Percentiles rank a stretch among this genome's conserved stretches.
These are phyloP conservation scores for Agaricus sinodeliciosus DNA, from an alignment of 768 basidiomycete species.

Conservation along the genomic window DNA sequence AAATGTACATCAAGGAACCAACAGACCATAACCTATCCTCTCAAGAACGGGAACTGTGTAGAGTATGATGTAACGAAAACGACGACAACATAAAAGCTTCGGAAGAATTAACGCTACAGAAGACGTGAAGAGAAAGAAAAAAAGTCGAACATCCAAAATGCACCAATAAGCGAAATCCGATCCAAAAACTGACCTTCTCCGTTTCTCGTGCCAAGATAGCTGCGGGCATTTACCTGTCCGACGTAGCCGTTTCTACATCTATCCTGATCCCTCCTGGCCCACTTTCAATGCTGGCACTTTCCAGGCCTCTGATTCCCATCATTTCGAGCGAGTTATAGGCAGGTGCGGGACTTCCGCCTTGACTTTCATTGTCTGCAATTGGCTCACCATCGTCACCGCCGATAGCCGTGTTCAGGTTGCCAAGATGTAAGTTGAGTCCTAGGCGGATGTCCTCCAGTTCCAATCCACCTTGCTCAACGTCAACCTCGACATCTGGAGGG, in stretches of 20 bases:
- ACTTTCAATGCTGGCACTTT: slow-evolving; percentile 15
- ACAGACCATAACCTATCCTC: slow-evolving; percentile 2
- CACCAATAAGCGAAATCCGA: background rate
- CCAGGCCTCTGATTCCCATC: slow-evolving; percentile 31
- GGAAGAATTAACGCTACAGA: slow-evolving; percentile 7
- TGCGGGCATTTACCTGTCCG: background rate
- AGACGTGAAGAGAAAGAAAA: background rate
- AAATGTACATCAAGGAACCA: background rate
- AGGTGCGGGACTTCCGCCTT: slow-evolving; percentile 44
- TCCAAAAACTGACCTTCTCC: background rate
- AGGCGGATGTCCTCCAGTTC: slow-evolving; percentile 55
- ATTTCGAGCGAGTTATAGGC: slow-evolving; percentile 44
- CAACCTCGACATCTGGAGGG: slow-evolving; percentile 41
- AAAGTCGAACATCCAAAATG: background rate
- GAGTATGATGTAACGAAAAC: slow-evolving; percentile 6
- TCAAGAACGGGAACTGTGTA: slow-evolving; percentile 5
- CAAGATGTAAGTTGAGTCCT: slow-evolving; percentile 47
- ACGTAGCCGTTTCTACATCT: slow-evolving; percentile 55
- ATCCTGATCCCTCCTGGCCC: slow-evolving; percentile 45
- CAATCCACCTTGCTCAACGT: slow-evolving; percentile 44
- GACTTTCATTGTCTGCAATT: slow-evolving; percentile 35
- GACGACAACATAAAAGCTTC: background rate
- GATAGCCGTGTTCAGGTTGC: slow-evolving; percentile 41
- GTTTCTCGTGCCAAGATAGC: background rate
- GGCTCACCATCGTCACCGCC: slow-evolving; percentile 49